phyloP scores from a whole-genome alignment of 2,329 filamentous ascomycete genomes.

The Graphilbum fragrans region DNA sequence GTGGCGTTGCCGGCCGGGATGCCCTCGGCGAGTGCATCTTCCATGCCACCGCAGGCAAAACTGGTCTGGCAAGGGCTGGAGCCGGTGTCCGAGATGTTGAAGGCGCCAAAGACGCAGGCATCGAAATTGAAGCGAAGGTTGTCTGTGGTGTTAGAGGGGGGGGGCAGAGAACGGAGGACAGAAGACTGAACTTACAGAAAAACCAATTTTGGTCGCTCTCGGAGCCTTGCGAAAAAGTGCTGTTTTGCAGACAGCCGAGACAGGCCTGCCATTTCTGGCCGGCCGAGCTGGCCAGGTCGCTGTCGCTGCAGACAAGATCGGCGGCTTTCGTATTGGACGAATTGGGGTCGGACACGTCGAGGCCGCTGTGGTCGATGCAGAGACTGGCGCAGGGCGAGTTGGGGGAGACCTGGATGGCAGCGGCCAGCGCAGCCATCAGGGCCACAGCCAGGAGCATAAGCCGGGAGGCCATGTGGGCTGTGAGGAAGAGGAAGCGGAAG shows the following conservation, averaged over 20 bases:
- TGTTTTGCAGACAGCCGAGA: slow-evolving; percentile 39
- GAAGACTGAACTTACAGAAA: slow-evolving; percentile 30
- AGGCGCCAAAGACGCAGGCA: slow-evolving; percentile 39
- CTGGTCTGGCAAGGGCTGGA: slow-evolving; percentile 38
- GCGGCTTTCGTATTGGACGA: slow-evolving; percentile 29
- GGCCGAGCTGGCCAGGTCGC: slow-evolving; percentile 23
- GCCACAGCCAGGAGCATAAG: not conserved
- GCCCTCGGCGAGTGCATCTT: slow-evolving; percentile 25
- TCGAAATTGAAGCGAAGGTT: slow-evolving; percentile 40
- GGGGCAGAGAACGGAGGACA: not conserved
- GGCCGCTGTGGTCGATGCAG: slow-evolving; percentile 29
- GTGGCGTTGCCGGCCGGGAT: slow-evolving; percentile 20
- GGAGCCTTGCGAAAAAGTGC: slow-evolving; percentile 29
- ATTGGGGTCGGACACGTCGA: slow-evolving; percentile 31
- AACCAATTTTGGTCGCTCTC: slow-evolving; percentile 46
- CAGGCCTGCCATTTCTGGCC: slow-evolving; percentile 37
- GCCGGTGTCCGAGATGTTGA: slow-evolving; percentile 30
- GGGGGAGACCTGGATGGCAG: slow-evolving; percentile 36
- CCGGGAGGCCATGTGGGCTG: too few species aligned
- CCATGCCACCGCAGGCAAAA: slow-evolving; percentile 35
- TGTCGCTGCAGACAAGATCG: slow-evolving; percentile 36
- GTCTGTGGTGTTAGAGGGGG: slow-evolving; percentile 22
- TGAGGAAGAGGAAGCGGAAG: too few species aligned
- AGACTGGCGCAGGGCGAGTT: slow-evolving; percentile 41
- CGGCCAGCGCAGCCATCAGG: not conserved